phyloP scores from a whole-genome alignment of 2,329 filamentous ascomycete genomes.

The Aspergillus persii region DNA sequence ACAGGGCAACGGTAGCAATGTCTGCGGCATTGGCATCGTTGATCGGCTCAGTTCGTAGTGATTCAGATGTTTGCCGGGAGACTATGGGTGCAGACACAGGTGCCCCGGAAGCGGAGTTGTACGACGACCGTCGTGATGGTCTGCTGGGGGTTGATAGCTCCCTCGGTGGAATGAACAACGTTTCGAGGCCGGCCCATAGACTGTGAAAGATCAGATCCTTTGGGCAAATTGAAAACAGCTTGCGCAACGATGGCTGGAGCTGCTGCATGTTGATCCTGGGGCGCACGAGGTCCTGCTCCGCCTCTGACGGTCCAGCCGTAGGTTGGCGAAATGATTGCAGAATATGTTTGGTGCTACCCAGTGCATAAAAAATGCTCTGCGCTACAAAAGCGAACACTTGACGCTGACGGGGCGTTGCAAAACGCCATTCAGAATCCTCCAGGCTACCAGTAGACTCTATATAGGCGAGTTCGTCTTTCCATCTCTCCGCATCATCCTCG shows the following conservation, averaged over 20 bases:
- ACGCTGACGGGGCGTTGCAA: slow-evolving; percentile 37
- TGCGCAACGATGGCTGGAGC: slow-evolving; percentile 34
- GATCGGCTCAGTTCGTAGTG: slow-evolving; percentile 31
- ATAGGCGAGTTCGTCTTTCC: slow-evolving; percentile 38
- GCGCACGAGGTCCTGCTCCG: slow-evolving; percentile 1
- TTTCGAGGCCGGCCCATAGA: slow-evolving; percentile 41
- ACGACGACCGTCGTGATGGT: slow-evolving; percentile 31
- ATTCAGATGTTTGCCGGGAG: slow-evolving; percentile 26
- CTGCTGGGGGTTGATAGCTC: slow-evolving; percentile 32
- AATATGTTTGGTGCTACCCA: slow-evolving; percentile 42
- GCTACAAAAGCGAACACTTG: slow-evolving; percentile 41
- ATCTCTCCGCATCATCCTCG: slow-evolving; percentile 36
- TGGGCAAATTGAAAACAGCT: slow-evolving; percentile 37
- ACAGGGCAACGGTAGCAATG: slow-evolving; percentile 37
- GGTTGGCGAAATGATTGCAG: slow-evolving; percentile 39
- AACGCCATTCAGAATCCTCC: slow-evolving; percentile 38
- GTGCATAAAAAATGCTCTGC: slow-evolving; percentile 45
- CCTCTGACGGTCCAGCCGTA: slow-evolving; percentile 4
- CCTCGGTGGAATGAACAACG: slow-evolving; percentile 39
- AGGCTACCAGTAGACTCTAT: slow-evolving; percentile 37
- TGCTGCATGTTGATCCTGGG: slow-evolving; percentile 29
- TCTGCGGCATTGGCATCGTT: slow-evolving; percentile 40
- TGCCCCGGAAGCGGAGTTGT: slow-evolving; percentile 24
- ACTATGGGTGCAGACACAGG: slow-evolving; percentile 23
- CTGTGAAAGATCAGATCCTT: slow-evolving; percentile 43